These are phyloP conservation scores for Penicillium sp. DNA, from an alignment of 2,329 filamentous ascomycete genomes.

Conservation along the genomic window DNA sequence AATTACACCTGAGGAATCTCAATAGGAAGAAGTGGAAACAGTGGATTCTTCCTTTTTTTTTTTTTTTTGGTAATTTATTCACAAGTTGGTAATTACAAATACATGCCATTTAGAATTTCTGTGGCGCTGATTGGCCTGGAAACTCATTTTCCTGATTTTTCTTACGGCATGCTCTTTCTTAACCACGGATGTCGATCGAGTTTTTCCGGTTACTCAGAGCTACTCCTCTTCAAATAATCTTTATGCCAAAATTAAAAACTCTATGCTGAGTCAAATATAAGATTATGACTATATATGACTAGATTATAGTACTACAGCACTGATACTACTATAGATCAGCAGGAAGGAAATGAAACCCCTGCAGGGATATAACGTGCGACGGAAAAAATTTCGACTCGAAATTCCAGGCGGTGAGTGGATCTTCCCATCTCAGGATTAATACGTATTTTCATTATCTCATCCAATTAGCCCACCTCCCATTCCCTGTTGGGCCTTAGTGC, in stretches of 20 bases:
- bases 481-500: conserved; percentile 22
- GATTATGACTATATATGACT: background rate
- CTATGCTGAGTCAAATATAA: background rate
- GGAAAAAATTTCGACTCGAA: background rate
- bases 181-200: conserved; percentile 3
- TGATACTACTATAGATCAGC: background rate
- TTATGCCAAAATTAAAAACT: background rate
- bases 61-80: conserved; percentile 5
- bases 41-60: conserved; percentile 6
- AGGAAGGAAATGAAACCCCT: background rate
- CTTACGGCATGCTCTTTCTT: conserved; percentile 8
- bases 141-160: conserved; percentile 7
- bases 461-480: conserved; percentile 14
- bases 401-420: conserved; percentile 19
- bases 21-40: background rate
- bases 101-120: conserved; percentile 10
- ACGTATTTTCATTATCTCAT: background rate
- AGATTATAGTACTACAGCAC: no score
- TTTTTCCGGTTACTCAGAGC: conserved; percentile 1
- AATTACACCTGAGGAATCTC: conserved; percentile 21
- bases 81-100: conserved; percentile 10
- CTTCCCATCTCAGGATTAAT: background rate
- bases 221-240: background rate
- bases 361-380: conserved; percentile 1
- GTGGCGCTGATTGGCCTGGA: conserved; percentile 26